Conservation (phyloP, 306 rosid species). For the Malus fusca region DNA sequence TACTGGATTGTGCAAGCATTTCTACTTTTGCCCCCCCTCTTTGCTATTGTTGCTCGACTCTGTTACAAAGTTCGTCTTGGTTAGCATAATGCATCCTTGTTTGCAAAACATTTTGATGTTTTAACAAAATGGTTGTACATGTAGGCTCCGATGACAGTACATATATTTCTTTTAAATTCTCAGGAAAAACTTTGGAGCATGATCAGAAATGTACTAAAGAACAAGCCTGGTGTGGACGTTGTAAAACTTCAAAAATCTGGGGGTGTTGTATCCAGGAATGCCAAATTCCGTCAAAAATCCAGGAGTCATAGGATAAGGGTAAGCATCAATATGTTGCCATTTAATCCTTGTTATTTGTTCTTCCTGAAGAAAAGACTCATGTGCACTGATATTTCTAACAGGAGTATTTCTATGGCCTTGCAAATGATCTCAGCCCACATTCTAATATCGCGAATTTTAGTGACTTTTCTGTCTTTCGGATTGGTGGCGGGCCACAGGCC, state of each 20-base stretch:
- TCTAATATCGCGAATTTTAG: constrained; percentile 72
- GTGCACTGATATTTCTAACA: constrained; percentile 25
- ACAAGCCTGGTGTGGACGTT: constrained; percentile 77
- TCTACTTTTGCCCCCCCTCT: neutral
- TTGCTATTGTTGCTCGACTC: neutral
- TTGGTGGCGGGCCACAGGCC: constrained; percentile 98
- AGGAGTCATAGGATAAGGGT: constrained; percentile 84
- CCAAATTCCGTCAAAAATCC: constrained; percentile 67
- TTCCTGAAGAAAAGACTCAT: constrained; percentile 6
- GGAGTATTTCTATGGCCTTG: constrained; percentile 93
- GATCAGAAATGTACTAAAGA: constrained; percentile 78
- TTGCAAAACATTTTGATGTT: neutral
- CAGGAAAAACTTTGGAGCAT: constrained; percentile 91
- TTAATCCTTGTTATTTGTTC: neutral
- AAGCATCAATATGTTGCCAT: constrained; percentile 10
- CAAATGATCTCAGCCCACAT: constrained; percentile 89
- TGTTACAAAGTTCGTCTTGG: too few species aligned
- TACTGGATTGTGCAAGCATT: neutral
- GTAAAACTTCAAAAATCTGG: constrained; percentile 97
- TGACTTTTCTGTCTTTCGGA: constrained; percentile 69
- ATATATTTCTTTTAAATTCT: constrained; percentile 15
- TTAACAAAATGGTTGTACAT: neutral
- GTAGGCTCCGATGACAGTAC: neutral
- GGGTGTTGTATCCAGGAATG: constrained; percentile 85
- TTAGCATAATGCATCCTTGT: neutral